Conservation (phyloP, 2,329 filamentous ascomycete species). For the Colletotrichum noveboracense region DNA sequence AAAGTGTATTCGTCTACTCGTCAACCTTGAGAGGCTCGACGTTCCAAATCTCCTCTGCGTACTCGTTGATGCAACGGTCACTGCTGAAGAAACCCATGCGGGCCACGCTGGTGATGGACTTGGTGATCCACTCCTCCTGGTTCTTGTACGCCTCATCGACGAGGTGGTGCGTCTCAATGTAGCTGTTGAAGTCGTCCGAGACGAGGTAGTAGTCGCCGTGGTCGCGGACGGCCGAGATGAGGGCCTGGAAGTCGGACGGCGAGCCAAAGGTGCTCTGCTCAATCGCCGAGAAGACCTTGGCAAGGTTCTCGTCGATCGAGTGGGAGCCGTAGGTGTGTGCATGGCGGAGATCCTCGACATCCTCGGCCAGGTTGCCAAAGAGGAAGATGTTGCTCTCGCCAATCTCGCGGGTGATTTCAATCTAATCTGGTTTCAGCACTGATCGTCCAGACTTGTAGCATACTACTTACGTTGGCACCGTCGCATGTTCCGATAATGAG, state of each 20-base stretch:
- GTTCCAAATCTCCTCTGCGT: constrained; percentile 98
- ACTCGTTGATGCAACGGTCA: constrained; percentile 95
- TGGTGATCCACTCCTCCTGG: constrained; percentile 90
- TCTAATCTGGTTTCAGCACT: constrained; percentile 48
- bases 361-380: constrained; percentile 93
- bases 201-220: constrained; percentile 98
- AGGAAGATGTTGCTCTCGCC: constrained; percentile 98
- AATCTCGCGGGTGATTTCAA: constrained; percentile 97
- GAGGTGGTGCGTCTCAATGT: constrained; percentile 86
- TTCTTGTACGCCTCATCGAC: constrained; percentile 93
- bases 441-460: constrained; percentile 8
- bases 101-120: constrained; percentile 86
- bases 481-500: constrained; percentile 98
- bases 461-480: constrained; percentile 82
- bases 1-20: constrained; percentile 22
- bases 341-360: constrained; percentile 95
- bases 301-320: constrained; percentile 76
- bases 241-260: constrained; percentile 76
- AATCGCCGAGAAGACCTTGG: constrained; percentile 84
- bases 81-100: constrained; percentile 98
- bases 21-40: constrained; percentile 75
- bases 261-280: constrained; percentile 82
- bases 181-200: constrained; percentile 96
- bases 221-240: constrained; percentile 84
- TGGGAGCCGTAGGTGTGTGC: constrained; percentile 84